Percentiles rank a stretch among this genome's conserved stretches.
Evolutionary conservation across 805 yeast genomes (phyloP).

Genomic region (Metschnikowia reukaufii): DNA sequence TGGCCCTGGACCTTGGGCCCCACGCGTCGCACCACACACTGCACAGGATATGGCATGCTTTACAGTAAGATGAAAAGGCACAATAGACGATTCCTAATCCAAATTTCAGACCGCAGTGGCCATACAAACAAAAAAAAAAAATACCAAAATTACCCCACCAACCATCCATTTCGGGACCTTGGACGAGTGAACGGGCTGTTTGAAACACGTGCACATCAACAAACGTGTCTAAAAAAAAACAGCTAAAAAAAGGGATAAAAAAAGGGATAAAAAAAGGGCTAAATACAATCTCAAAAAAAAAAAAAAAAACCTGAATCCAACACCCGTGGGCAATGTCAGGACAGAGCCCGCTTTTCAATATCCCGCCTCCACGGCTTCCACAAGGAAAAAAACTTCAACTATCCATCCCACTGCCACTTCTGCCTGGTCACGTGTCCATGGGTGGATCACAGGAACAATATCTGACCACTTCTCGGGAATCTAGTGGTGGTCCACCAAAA

Average conservation of each 20-base stretch:
- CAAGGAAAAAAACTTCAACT: constrained; percentile 26
- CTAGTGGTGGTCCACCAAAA: no score
- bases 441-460: not conserved
- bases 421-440: constrained; percentile 8
- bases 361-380: constrained; percentile 31
- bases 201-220: no score
- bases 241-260: no score
- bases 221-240: no score
- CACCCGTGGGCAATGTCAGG: constrained; percentile 14
- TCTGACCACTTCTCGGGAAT: not conserved
- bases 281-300: not conserved
- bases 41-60: not conserved
- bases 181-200: no score
- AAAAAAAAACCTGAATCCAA: not conserved
- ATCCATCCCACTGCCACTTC: constrained; percentile 30
- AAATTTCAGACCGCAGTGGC: no score
- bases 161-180: no score
- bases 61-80: not conserved
- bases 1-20: not conserved
- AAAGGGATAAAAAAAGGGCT: not conserved
- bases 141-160: no score
- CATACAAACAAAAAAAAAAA: no score
- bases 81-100: not conserved
- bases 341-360: constrained; percentile 31
- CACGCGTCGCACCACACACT: not conserved